Evolutionary conservation across 768 basidiomycete species (phyloP).

Genomic region (Rhodotorula paludigena): DNA sequence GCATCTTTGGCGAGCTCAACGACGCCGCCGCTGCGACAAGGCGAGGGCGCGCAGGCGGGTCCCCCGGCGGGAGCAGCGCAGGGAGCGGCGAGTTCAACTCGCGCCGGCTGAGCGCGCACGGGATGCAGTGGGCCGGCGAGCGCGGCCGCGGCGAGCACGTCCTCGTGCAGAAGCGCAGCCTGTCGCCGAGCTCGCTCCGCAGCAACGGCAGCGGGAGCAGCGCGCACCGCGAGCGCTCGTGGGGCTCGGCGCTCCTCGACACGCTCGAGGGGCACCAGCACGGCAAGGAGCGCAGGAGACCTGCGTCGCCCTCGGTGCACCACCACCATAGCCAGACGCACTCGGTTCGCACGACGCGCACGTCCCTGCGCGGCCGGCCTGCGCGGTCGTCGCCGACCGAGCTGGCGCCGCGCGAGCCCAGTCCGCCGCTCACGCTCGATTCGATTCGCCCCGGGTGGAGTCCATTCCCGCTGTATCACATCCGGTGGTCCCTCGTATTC

Average conservation of each 20-base stretch:
- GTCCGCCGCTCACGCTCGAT: conserved; percentile 34
- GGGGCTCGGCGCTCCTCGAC: conserved; percentile 30
- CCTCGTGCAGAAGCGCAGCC: conserved; percentile 25
- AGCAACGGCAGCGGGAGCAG: not conserved
- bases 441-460: conserved; percentile 16
- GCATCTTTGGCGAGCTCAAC: not conserved
- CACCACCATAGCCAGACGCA: too few relatives aligned
- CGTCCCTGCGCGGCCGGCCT: not conserved
- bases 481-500: conserved; percentile 35
- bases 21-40: not conserved
- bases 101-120: not conserved
- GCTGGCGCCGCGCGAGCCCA: not conserved
- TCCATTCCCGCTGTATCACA: conserved; percentile 35
- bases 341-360: not conserved
- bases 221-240: conserved; percentile 4
- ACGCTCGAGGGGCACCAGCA: conserved; percentile 19
- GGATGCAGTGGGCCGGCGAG: conserved; percentile 6
- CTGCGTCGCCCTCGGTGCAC: conserved; percentile 6
- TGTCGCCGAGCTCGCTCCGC: not conserved
- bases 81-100: not conserved
- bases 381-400: not conserved
- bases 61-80: too few relatives aligned
- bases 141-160: conserved; percentile 31
- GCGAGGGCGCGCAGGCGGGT: not conserved
- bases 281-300: conserved; percentile 1